Base-by-base conservation (phyloP, 2,329 filamentous ascomycete genomes). In the Aspergillus ibericus region DNA sequence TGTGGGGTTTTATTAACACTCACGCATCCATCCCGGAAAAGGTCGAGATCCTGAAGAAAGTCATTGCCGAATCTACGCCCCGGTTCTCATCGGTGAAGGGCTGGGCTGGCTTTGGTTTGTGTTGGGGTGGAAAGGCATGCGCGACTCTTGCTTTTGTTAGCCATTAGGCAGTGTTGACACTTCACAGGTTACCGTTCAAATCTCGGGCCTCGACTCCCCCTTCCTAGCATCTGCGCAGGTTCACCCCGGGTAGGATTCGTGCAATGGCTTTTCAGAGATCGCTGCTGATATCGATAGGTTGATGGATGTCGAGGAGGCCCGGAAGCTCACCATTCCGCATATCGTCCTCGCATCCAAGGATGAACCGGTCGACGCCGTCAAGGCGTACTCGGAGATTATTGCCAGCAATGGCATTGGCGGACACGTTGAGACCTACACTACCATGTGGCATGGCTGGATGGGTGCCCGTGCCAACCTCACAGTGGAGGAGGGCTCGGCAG, bases 361-460 rank as follows among this genome's bases (percentile, higher is more conserved):
- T 64, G 86, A 90, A 78, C 71, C 78, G 3, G 76, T 72, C 0
- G 82, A 83, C 3, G 80, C 80, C 38, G 82, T 88, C 0, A 72
- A 77, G 42, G 72, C 75, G 44, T 83, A 84, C 71, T 79, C 84
- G 69, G 72, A 77, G n/a, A 77, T 76, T 9, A 78, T 89, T 53
- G 56, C 58, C 1, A 77, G 75, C 38, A 75, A 70, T n/a, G 82
- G 77, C 2, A 75, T 82, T 58, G 85, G 86, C 68, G 81, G 86
- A 62, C 66, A 79, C 57, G 82, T 89, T 54, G 87, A 90, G 78
- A 85, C 72, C n/a, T 90, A 89, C 68, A 66, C 68, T 22, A 85
- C 85, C 67, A 88, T 89, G 80, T 82, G 87, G 69, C 88, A 91
- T 74, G 88, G 88, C 46, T 91, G 87, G 87, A 91, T 90, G 88